phyloP scores from a whole-genome alignment of 495 filamentous ascomycete genomes.

The Aspergillus avenaceus region DNA sequence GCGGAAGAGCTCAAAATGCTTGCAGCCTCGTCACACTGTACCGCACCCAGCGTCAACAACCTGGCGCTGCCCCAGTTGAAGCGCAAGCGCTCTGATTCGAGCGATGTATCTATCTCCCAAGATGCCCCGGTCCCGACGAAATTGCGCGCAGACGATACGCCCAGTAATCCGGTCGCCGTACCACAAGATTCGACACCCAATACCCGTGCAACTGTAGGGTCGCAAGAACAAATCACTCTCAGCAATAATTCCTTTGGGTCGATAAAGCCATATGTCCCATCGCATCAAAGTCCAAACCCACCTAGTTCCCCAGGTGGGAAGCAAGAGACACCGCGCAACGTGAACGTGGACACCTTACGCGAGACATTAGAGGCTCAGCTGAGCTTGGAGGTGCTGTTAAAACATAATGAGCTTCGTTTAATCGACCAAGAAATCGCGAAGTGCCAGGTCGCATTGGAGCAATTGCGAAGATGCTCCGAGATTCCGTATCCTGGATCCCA shows the following conservation, averaged over 20 bases:
- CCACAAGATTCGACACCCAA: conserved; percentile 6
- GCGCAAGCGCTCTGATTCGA: conserved; percentile 49
- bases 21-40: conserved; percentile 27
- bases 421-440: conserved; percentile 97
- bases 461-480: conserved; percentile 84
- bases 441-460: conserved; percentile 92
- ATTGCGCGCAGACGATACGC: conserved; percentile 25
- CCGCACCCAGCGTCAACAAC: conserved; percentile 36
- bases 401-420: conserved; percentile 87
- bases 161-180: conserved; percentile 5
- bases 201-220: conserved; percentile 1
- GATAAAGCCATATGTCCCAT: background rate
- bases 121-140: conserved; percentile 34
- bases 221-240: conserved; percentile 8
- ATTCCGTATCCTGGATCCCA: conserved; percentile 77
- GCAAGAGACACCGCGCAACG: conserved; percentile 19
- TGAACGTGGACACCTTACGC: conserved; percentile 45
- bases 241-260: conserved; percentile 3
- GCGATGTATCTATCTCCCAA: conserved; percentile 17
- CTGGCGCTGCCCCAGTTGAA: conserved; percentile 47
- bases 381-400: conserved; percentile 85
- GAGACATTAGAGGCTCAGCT: conserved; percentile 81
- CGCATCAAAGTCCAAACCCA: conserved; percentile 11
- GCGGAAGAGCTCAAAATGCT: conserved; percentile 46
- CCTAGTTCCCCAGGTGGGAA: conserved; percentile 13